Percentiles rank a stretch among this genome's conserved stretches.
Evolutionary conservation across 768 basidiomycete genomes (phyloP).

Genomic region (Jaapia argillacea): DNA sequence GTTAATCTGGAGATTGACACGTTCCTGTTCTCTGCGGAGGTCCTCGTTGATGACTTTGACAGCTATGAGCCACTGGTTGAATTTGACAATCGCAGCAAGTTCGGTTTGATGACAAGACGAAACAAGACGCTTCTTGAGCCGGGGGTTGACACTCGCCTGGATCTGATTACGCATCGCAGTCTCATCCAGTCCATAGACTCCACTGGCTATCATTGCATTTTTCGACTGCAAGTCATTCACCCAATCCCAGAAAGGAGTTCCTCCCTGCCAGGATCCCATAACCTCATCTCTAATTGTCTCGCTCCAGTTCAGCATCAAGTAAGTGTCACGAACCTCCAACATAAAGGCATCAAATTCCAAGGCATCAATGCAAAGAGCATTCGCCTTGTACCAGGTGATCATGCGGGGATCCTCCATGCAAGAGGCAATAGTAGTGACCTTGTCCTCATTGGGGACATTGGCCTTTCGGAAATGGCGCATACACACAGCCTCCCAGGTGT

Average conservation of each 20-base stretch:
- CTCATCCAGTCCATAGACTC: not conserved
- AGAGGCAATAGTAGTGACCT: not conserved
- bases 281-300: not conserved
- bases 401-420: not conserved
- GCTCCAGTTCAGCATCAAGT: conserved; percentile 2
- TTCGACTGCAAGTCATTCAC: not conserved
- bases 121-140: not conserved
- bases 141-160: not conserved
- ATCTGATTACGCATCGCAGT: not conserved
- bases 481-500: not conserved
- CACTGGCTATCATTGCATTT: conserved; percentile 2
- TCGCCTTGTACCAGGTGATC: conserved; percentile 2
- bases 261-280: not conserved
- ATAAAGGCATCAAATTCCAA: not conserved
- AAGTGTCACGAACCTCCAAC: not conserved
- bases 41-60: not conserved
- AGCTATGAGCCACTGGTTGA: not conserved
- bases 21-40: not conserved
- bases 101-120: not conserved
- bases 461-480: not conserved
- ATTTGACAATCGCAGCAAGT: not conserved
- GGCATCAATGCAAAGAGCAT: not conserved
- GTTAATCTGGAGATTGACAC: too few species aligned
- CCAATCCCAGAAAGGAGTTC: conserved; percentile 3
- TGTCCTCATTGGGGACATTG: not conserved